Conservation (phyloP, 1,139 yeast genomes). For the Candida anutae region DNA sequence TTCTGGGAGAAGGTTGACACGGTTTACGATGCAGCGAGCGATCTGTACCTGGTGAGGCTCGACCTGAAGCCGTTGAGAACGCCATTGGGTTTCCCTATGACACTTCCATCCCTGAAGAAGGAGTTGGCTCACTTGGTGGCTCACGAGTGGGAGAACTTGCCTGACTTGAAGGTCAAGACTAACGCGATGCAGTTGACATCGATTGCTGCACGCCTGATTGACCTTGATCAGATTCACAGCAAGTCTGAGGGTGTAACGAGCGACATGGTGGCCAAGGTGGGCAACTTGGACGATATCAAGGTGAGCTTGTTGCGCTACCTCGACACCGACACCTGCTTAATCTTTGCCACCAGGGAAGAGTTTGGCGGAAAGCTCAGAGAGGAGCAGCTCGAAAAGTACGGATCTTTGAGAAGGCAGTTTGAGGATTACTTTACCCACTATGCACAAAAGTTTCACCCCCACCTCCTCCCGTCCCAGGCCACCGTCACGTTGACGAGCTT, state of each 20-base stretch:
- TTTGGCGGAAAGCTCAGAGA: constrained; percentile 74
- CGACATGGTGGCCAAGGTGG: constrained; percentile 52
- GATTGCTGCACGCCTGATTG: constrained; percentile 78
- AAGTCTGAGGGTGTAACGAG: constrained; percentile 21
- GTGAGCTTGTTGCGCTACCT: constrained; percentile 63
- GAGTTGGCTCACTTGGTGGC: constrained; percentile 66
- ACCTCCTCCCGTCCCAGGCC: constrained; percentile 21
- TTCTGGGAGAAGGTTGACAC: constrained; percentile 82
- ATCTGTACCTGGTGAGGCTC: constrained; percentile 47
- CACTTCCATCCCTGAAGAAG: constrained; percentile 53
- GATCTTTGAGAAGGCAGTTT: constrained; percentile 64
- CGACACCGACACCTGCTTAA: constrained; percentile 88
- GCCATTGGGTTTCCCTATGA: constrained; percentile 67
- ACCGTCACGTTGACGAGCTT: constrained; percentile 42
- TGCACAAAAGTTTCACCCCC: constrained; percentile 17
- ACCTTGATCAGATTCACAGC: constrained; percentile 35
- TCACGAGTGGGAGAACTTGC: constrained; percentile 82
- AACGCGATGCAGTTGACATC: constrained; percentile 84
- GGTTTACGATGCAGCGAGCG: constrained; percentile 17
- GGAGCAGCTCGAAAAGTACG: constrained; percentile 68
- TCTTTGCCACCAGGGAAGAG: constrained; percentile 75
- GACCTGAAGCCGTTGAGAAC: constrained; percentile 77
- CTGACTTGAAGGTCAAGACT: constrained; percentile 66
- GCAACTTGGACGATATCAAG: constrained; percentile 49
- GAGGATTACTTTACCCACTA: constrained; percentile 52